phyloP scores from a whole-genome alignment of 164 flowering plant species.

The Saururus chinensis region DNA sequence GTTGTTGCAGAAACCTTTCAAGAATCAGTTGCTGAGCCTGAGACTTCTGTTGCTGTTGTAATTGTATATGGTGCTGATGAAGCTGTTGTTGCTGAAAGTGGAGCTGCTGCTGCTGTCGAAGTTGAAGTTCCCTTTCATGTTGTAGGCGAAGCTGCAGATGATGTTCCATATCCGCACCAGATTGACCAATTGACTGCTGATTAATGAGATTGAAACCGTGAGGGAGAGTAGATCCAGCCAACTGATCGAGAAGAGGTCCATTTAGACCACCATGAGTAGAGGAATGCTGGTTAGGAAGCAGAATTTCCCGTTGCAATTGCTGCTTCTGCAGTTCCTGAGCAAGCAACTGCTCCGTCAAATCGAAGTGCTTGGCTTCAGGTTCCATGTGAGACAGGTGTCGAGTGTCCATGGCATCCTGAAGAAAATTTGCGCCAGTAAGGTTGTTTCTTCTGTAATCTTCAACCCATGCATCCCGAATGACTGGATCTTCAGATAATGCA shows the following conservation, averaged over 20 bases:
- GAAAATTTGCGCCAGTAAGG: constrained; percentile 21
- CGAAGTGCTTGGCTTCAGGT: constrained; percentile 32
- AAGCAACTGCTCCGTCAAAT: constrained; percentile 40
- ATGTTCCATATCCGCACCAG: constrained; percentile 43
- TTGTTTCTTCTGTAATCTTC: constrained; percentile 28
- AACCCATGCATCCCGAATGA: constrained; percentile 45
- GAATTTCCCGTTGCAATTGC: constrained; percentile 40
- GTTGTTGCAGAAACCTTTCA: constrained; percentile 23
- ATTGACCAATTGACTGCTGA: constrained; percentile 31
- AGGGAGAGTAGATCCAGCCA: constrained; percentile 16
- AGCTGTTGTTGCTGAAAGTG: constrained; percentile 31
- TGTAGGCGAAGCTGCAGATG: constrained; percentile 40
- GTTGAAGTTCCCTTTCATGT: constrained; percentile 40
- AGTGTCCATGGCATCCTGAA: constrained; percentile 32
- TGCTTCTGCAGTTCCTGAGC: constrained; percentile 49
- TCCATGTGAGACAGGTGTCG: constrained; percentile 29
- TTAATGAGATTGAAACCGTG: constrained; percentile 23
- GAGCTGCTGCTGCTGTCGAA: constrained; percentile 27
- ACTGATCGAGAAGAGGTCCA: constrained; percentile 38
- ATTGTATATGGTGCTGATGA: constrained; percentile 57
- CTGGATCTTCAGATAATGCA: constrained; percentile 26
- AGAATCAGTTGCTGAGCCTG: constrained; percentile 48
- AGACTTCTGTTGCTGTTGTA: constrained; percentile 55
- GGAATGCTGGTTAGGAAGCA: constrained; percentile 18
- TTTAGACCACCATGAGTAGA: constrained; percentile 18